phyloP scores from a whole-genome alignment of 768 basidiomycete genomes.

The Pleurotus djamor region DNA sequence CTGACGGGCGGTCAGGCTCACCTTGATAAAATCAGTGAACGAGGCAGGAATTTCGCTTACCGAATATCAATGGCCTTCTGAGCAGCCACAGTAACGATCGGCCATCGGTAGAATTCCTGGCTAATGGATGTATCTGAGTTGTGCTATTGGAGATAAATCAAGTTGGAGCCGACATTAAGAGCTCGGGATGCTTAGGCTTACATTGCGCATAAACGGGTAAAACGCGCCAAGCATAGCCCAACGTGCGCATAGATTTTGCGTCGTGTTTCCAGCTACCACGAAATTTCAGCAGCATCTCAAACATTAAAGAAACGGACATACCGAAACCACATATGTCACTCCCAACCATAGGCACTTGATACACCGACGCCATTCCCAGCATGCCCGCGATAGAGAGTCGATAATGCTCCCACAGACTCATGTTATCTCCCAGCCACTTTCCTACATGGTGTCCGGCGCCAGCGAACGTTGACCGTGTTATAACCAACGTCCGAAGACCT shows the following conservation, averaged over 20 bases:
- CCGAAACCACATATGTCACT: conserved; percentile 72
- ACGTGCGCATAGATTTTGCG: conserved; percentile 67
- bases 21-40: neutral
- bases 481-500: conserved; percentile 57
- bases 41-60: conserved; percentile 25
- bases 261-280: conserved; percentile 49
- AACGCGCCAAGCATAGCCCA: conserved; percentile 81
- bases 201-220: conserved; percentile 79
- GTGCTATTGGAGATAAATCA: conserved; percentile 33
- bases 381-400: conserved; percentile 60
- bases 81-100: conserved; percentile 53
- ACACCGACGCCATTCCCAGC: conserved; percentile 62
- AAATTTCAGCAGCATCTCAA: neutral
- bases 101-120: conserved; percentile 73
- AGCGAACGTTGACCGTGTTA: conserved; percentile 73
- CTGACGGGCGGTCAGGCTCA: conserved; percentile 22
- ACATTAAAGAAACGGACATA: conserved; percentile 19
- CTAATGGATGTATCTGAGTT: conserved; percentile 48
- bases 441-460: conserved; percentile 67
- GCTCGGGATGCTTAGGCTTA: conserved; percentile 23
- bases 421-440: conserved; percentile 74
- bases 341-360: conserved; percentile 75
- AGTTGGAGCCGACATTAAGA: neutral
- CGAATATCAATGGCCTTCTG: conserved; percentile 59
- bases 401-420: conserved; percentile 60